Base-by-base conservation (phyloP, 2,329 filamentous ascomycete genomes). In the Colletotrichum musicola region DNA sequence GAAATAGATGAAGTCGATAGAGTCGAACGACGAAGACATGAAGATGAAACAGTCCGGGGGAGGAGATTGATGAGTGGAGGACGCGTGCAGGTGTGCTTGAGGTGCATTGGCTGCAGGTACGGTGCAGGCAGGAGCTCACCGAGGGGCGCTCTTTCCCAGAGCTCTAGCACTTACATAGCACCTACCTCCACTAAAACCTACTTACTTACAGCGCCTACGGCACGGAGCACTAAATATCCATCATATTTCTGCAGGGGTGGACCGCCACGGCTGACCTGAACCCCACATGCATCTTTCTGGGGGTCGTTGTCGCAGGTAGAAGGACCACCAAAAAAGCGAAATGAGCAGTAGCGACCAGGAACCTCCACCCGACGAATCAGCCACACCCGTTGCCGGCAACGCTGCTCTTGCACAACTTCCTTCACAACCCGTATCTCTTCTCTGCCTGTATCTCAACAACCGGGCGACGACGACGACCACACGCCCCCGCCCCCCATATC, bases 21-120 rank as follows among this genome's bases (percentile, higher is more conserved):
- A 64, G 61, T 57, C 61, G 40, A 40, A 44, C 65, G 61, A 68
- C 42, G 47, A 53, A 51, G 18, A 64, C 40, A 64, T 54, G 47
- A 64, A 40, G 46, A 64, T 68, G 65, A 68, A 68, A 68, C 64
- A 14, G 18, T 25, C 30, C 61, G 42, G 51, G 64, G 49, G 61
- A 55, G 44, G 53, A 64, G 54, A 49, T 35, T 35, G 30, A 35
- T 68, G 54, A 64, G 46, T 58, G 38, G 46, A 64, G 64, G 64
- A 20, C 53, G 35, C 22, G 16, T 68, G 65, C 60, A 68, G 65
- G 10, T 44, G 25, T 27, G 51, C 35, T 51, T 7, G 16, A 55
- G 47, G 47, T 51, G 53, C 46, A 54, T 38, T 46, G 27, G 58
- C 58, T 67, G 64, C 64, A 68, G 64, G 54, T 63, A 51, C 50